Conservation (phyloP, 2,329 filamentous ascomycete genomes). For the Aquanectria penicillioides region DNA sequence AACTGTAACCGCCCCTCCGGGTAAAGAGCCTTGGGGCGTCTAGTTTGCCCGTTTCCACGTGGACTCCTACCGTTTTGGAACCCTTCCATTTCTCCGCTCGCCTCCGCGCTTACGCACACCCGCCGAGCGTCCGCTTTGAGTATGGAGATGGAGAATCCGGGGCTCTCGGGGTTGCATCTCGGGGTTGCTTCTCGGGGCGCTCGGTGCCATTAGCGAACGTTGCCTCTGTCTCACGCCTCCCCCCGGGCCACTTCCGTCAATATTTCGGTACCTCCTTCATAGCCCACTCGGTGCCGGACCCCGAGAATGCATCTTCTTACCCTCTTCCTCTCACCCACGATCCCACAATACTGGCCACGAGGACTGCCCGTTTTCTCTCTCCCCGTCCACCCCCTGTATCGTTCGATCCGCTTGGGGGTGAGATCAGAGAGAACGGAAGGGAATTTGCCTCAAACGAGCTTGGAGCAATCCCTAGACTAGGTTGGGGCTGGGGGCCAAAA, state of each 20-base stretch:
- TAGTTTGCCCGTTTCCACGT: constrained; percentile 1
- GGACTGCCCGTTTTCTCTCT: not conserved
- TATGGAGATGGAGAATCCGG: not conserved
- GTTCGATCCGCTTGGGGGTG: constrained; percentile 7
- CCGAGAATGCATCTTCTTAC: constrained; percentile 13
- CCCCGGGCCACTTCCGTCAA: not conserved
- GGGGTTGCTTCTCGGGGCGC: not conserved
- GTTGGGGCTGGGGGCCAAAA: not conserved
- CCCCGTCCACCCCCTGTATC: not conserved
- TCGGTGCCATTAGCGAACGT: not conserved
- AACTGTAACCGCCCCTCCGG: constrained; percentile 1
- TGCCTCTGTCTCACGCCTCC: not conserved
- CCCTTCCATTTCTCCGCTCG: constrained; percentile 8
- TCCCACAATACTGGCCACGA: too few relatives aligned
- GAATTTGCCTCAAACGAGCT: constrained; percentile 16
- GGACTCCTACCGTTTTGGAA: constrained; percentile 9
- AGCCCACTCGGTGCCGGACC: constrained; percentile 7
- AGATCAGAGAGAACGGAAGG: too few relatives aligned
- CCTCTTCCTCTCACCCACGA: too few relatives aligned
- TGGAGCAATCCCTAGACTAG: constrained; percentile 1
- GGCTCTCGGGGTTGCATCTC: not conserved
- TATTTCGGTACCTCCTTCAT: not conserved
- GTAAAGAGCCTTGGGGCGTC: not conserved
- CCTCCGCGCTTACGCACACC: constrained; percentile 5
- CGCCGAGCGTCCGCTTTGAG: not conserved